Evolutionary conservation across 23 red algal species (phyloP), one percentile per base, ranked within the genome.

Genomic region (Gracilaria domingensis): DNA sequence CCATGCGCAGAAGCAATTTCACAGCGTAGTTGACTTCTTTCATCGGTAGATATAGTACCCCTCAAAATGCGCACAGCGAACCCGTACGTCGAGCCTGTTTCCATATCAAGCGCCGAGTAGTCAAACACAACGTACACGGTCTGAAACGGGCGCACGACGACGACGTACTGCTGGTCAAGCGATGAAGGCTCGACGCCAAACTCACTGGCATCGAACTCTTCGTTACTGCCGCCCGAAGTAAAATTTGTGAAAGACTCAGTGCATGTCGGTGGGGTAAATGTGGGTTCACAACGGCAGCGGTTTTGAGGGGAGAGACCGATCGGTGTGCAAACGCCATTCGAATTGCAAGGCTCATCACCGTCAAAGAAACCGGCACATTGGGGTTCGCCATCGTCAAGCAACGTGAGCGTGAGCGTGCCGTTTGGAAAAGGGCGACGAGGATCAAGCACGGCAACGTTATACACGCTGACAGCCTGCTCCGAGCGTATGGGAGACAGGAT

Each of bases 11-110:
- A 24, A 11, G 32, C 16, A 13, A 69, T 12, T 36, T 69, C 64
- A 36, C 64, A 69, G 16, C 7, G 64, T 32, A 69, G 1, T 13
- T 12, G 38, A 7, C 30, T 2, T 7, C 20, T 37, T 0, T 20
- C 32, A 0, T 36, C 0, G 64, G 28, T 18, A 30, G 34, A 14
- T 29, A 23, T 37, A 77, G 72, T 18, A 34, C 72, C 67, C 38
- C 28, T 77, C 72, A 77, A 77, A 42, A 77, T 51, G 72, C 32
- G 64, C 64, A 69, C 64, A 23, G 30, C 36, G 8, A 69, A 69
- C 26, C 38, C 16, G 30, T 69, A 69, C 29, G 7, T 18, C 2
- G 12, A 7, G 64, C 64, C 32, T 37, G 12, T 4, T 9, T 69
- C 12, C 4, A 69, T 69, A 37, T 30, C 36, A 36, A 69, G 64